Base-by-base conservation (phyloP, 306 rosid species). In the Prinsepia uniflora region DNA sequence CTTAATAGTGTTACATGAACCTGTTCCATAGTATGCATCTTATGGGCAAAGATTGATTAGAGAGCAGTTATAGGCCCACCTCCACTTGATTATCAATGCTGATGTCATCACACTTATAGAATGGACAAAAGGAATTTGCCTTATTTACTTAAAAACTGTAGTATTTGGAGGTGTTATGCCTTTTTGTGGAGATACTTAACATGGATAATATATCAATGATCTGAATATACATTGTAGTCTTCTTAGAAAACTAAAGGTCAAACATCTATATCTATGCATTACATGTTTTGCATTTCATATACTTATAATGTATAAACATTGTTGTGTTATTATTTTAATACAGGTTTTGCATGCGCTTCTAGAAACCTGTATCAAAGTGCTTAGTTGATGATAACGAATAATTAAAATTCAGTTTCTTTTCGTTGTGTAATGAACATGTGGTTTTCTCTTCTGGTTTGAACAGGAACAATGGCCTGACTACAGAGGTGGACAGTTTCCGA, bases 391-490 rank as follows among this genome's bases (percentile, higher is more conserved):
- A 39, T 50, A 6, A 44, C 36, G 10, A 17, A 12, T 11, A 52
- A 53, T 52, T 45, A 5, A 6, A 34, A 5, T 36, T 39, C 8
- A 2, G 17, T 72, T 15, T 65, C n/a, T 56, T 54, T 24, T 54
- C 71, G 61, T 72, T 30, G 76, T 75, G 52, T 73, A 70, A 72
- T 59, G 68, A 54, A 66, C 53, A 68, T 59, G 78, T 83, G 54
- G 49, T 70, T 73, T 43, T 63, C 62, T 62, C 65, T 63, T 60
- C 48, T 78, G 50, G 66, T 70, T 73, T 59, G 60, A 64, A 76
- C 85, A 92, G 98, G 98, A 89, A 55, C 94, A 76, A 79, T 81
- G 85, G 88, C 80, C 82, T 39, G 97, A 92, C 77, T 75, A 81
- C 64, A 72, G 81, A 70, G 89, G 86, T 79, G 92, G 88, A 45